Base-by-base conservation (phyloP, 1,139 yeast species). In the Meyerozyma carpophila region DNA sequence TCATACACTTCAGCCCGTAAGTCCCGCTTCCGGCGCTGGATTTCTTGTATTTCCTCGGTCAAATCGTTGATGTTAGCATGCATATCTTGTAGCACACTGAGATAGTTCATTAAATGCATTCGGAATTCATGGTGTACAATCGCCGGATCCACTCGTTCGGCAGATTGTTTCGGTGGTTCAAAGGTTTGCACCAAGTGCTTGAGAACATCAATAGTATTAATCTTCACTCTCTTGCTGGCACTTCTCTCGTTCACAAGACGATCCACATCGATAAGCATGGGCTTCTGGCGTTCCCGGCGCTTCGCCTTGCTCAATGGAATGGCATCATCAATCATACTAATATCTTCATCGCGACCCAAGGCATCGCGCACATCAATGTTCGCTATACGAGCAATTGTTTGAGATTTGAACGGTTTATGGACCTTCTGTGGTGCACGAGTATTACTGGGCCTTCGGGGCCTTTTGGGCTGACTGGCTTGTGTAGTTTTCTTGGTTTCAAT, bases 31-130 rank as follows among this genome's bases (percentile, higher is more conserved):
- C 61, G 56, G 37, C 55, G 54, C 48, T 73, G 79, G 2, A 69
- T 59, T 28, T 59, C 61, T 7, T 51, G 46, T 7, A 79, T 64
- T 29, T 70, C 70, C 32, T 57, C 59, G 1, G 68, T 52, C 8
- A 77, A 57, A 40, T 70, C 70, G 39, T 69, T 65, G 37, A 78
- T 75, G 24, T 68, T 66, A 13, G 70, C 62, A 50, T 70, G 70
- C n/a, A 61, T 54, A 47, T 69, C 76, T 49, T 56, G 52, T 28
- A 72, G 50, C 46, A 65, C 57, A 28, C 56, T 60, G 25, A 72
- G 49, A 43, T 67, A 64, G 46, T 59, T 56, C 24, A 62, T 39
- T 13, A 67, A 41, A 47, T 68, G 68, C 3, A 61, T 52, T 45
- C 63, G 64, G 51, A 65, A 70, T 32, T 65, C 67, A 9, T 58